Percentiles rank a stretch among this genome's conserved stretches.
These are phyloP conservation scores for Linnemannia hyalina DNA, from an alignment of 192 early-diverging fungal genomes.

Conservation along the genomic window DNA sequence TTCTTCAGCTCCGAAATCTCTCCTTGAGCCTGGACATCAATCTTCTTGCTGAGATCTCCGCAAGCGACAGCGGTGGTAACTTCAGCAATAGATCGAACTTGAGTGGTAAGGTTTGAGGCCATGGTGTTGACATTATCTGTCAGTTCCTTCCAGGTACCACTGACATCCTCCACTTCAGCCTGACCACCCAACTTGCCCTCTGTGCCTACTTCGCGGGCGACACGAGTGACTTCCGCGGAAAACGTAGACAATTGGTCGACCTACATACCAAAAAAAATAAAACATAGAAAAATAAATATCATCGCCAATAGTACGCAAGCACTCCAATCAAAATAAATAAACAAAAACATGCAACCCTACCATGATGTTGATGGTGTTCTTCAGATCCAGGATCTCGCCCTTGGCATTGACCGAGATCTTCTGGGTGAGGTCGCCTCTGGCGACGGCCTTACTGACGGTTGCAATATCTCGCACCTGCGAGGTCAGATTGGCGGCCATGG, in stretches of 20 bases:
- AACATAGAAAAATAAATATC: too few species aligned
- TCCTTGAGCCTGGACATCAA: constrained; percentile 67
- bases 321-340: too few species aligned
- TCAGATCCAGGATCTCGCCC: constrained; percentile 70
- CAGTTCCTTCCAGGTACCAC: constrained; percentile 5
- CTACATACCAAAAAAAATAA: not conserved
- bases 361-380: constrained; percentile 66
- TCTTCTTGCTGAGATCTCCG: constrained; percentile 68
- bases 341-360: too few species aligned
- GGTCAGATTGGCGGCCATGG: constrained; percentile 65
- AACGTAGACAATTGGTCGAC: not conserved
- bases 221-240: not conserved
- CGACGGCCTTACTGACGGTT: constrained; percentile 68
- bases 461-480: constrained; percentile 71
- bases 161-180: not conserved
- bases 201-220: too few species aligned
- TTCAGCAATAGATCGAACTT: constrained; percentile 70
- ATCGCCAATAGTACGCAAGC: too few species aligned
- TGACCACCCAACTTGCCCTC: not conserved
- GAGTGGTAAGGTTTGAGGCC: constrained; percentile 23
- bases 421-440: constrained; percentile 66
- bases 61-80: constrained; percentile 73
- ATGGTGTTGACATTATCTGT: constrained; percentile 4
- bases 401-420: constrained; percentile 61
- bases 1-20: constrained; percentile 76